A percentile compares a stretch with the other conserved stretches of the same genome.
Evolutionary conservation across 495 filamentous ascomycete genomes (phyloP).

Genomic region (Lasiosphaeria miniovina): DNA sequence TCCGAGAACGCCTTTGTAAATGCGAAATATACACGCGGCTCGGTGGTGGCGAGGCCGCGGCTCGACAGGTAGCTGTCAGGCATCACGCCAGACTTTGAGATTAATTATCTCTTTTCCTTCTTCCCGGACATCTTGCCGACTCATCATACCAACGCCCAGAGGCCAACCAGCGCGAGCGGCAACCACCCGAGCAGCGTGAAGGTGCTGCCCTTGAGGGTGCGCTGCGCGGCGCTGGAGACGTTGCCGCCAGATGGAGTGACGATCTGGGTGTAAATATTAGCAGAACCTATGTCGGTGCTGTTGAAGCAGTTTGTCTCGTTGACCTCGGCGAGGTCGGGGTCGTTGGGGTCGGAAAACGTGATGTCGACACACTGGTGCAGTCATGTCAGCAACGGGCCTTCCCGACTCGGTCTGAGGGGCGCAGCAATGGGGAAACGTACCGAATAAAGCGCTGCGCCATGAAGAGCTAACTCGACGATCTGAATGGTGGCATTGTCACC

Average conservation of each 20-base stretch:
- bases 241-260: constrained; percentile 35
- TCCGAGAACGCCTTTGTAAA: constrained; percentile 22
- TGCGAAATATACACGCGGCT: constrained; percentile 15
- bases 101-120: neutral
- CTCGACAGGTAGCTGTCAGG: neutral
- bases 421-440: constrained; percentile 54
- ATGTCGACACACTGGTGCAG: constrained; percentile 78
- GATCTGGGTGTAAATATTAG: constrained; percentile 66
- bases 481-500: constrained; percentile 96
- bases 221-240: constrained; percentile 25
- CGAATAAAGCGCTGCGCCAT: constrained; percentile 87
- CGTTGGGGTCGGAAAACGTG: constrained; percentile 69
- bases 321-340: constrained; percentile 62
- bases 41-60: neutral
- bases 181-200: constrained; percentile 36
- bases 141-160: constrained; percentile 35
- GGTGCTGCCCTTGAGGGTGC: constrained; percentile 9
- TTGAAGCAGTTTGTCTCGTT: constrained; percentile 83
- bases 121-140: neutral
- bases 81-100: neutral
- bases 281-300: constrained; percentile 67
- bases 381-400: neutral
- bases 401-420: neutral
- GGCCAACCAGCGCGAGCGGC: constrained; percentile 32
- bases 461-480: constrained; percentile 81